Percentiles rank a stretch among this genome's conserved stretches.
Evolutionary conservation across 2,329 filamentous ascomycete species (phyloP).

Genomic region (Fusarium gaditjirri): DNA sequence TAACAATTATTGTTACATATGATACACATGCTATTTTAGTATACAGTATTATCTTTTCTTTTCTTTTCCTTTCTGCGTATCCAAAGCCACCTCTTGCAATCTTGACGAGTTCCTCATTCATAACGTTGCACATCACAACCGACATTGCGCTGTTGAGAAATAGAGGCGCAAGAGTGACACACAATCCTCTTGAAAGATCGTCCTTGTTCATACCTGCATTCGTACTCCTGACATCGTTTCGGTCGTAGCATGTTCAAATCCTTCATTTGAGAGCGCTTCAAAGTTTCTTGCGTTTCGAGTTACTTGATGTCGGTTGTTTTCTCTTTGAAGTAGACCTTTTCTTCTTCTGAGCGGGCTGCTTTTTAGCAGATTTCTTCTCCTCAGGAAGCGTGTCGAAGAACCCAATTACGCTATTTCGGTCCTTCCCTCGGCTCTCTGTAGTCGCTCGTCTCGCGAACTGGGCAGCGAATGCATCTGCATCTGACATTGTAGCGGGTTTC

Average conservation of each 20-base stretch:
- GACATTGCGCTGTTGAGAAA: background rate
- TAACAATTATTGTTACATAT: constrained; percentile 27
- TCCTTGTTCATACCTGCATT: background rate
- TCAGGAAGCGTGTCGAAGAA: constrained; percentile 9
- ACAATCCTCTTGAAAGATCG: background rate
- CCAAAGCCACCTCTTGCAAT: background rate
- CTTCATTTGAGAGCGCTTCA: background rate
- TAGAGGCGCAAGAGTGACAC: background rate
- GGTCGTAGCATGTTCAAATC: background rate
- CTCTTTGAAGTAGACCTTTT: background rate
- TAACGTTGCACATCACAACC: background rate
- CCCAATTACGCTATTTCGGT: background rate
- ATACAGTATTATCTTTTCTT: constrained; percentile 12
- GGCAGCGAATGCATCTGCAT: background rate
- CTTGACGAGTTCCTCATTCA: background rate
- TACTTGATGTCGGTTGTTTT: background rate
- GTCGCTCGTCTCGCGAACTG: constrained; percentile 12
- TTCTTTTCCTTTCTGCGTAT: background rate
- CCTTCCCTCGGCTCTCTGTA: background rate
- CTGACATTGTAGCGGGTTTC: background rate
- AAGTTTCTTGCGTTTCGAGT: background rate
- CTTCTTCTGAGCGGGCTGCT: background rate
- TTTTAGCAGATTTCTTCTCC: background rate
- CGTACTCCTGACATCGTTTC: background rate
- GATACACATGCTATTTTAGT: constrained; percentile 11